Base-by-base conservation (phyloP, 2,329 filamentous ascomycete genomes). In the Colletotrichum kahawae region DNA sequence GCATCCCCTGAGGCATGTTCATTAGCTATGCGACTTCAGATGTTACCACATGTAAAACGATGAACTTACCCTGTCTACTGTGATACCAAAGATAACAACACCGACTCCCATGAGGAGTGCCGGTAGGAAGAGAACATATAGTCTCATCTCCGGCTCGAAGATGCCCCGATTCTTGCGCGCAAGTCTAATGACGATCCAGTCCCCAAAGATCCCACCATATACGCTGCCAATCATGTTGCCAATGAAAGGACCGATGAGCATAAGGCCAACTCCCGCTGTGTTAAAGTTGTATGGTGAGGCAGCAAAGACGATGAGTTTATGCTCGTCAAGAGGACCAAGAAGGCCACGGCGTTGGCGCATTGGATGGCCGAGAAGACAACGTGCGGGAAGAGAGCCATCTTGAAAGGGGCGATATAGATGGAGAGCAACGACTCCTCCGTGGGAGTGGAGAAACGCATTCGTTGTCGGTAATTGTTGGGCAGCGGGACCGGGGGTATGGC, bases 91-190 rank as follows among this genome's bases (percentile, higher is more conserved):
- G 80, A 87, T 84, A 3, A 84, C 82, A 4, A 85, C 57, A 0
- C 85, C 85, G 4, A 80, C 83, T 5, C 82, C 79, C 79, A 84
- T 81, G 4, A 79, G 43, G 0, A 86, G 10, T 0, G 82, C 81
- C 3, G 84, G 82, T 56, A 38, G 1, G 9, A 59, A 59, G 14
- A 59, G 29, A 29, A 59, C 29, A 13, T 82, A 85, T 7, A 88
- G 77, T 7, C 86, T 81, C 82, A 87, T 87, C 75, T 88, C 86
- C 0, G 86, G 86, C 76, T 88, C 86, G 54, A 84, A 87, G 8
- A 84, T 79, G 4, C 85, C 86, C 0, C 80, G 80, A 12, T 87
- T 86, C 3, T 83, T 79, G n/a, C 78, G 80, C 0, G 86, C 81
- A 24, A 86, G 79, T 31, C 78, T 79, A 4, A 85, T 72, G 59